A percentile compares a stretch with the other conserved stretches of the same genome.
Conservation (phyloP, 2,329 filamentous ascomycete species). For the Colletotrichum melonis region DNA sequence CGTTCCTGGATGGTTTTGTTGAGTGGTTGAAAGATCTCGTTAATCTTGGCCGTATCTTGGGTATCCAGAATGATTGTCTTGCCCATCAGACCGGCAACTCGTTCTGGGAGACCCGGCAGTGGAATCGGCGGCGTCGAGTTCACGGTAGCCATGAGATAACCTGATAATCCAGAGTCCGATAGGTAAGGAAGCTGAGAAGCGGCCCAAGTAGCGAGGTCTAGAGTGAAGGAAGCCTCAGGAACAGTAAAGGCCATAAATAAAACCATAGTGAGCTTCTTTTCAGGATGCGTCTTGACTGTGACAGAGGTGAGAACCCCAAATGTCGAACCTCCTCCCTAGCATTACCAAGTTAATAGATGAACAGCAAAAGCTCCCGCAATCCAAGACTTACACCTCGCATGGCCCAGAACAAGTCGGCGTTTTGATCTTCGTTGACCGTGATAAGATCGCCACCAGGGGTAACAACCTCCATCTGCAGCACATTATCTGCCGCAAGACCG, state of each 20-base stretch:
- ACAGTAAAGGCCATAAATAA: constrained; percentile 36
- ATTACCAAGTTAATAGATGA: neutral
- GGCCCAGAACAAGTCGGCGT: constrained; percentile 73
- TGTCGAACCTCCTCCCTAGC: constrained; percentile 67
- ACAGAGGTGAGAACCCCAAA: constrained; percentile 71
- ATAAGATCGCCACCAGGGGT: constrained; percentile 62
- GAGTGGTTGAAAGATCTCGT: constrained; percentile 47
- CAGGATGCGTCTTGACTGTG: constrained; percentile 64
- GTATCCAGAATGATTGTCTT: constrained; percentile 50
- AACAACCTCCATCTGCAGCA: constrained; percentile 68
- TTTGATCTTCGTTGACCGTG: constrained; percentile 61
- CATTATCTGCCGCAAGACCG: constrained; percentile 71
- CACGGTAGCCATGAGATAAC: constrained; percentile 50
- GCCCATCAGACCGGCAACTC: constrained; percentile 49
- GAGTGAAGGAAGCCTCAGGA: constrained; percentile 51
- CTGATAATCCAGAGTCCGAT: constrained; percentile 62
- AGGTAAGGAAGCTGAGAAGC: constrained; percentile 58
- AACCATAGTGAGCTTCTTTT: constrained; percentile 40
- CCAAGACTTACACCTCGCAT: constrained; percentile 60
- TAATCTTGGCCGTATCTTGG: constrained; percentile 40
- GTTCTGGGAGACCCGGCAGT: constrained; percentile 38
- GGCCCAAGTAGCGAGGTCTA: constrained; percentile 59
- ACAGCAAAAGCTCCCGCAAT: neutral
- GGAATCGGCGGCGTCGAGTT: constrained; percentile 45
- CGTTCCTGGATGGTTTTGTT: constrained; percentile 51